A percentile compares a stretch with the other conserved stretches of the same genome.
These are phyloP conservation scores for Yamadazyma scolyti DNA, from an alignment of 805 yeast species.

Conservation along the genomic window DNA sequence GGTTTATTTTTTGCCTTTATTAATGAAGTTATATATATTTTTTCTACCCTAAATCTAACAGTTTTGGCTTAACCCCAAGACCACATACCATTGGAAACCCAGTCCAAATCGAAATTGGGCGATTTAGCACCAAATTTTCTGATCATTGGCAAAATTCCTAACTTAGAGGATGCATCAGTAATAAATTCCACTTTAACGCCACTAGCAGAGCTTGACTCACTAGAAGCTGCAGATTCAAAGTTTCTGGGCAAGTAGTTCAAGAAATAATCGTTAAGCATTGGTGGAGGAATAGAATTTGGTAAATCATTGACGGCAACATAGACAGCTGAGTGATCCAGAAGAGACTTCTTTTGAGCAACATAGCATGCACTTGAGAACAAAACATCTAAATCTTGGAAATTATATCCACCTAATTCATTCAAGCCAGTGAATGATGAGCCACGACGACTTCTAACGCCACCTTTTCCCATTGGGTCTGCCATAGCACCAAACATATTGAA, in stretches of 20 bases:
- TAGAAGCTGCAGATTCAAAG: constrained; percentile 9
- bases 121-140: constrained; percentile 24
- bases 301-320: constrained; percentile 29
- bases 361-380: constrained; percentile 26
- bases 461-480: constrained; percentile 11
- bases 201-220: constrained; percentile 6
- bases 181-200: constrained; percentile 19
- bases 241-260: constrained; percentile 24
- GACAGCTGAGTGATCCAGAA: constrained; percentile 10
- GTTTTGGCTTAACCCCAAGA: constrained; percentile 21
- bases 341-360: constrained; percentile 19
- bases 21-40: not conserved
- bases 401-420: constrained; percentile 37
- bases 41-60: too few species aligned
- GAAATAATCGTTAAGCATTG: constrained; percentile 35
- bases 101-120: constrained; percentile 31
- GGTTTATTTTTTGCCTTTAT: constrained; percentile 19
- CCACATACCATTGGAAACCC: constrained; percentile 33
- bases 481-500: constrained; percentile 19
- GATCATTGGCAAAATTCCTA: constrained; percentile 31
- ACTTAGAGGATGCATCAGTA: constrained; percentile 15
- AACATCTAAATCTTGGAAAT: constrained; percentile 37
- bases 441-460: constrained; percentile 16
- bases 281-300: constrained; percentile 29
- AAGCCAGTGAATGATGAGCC: constrained; percentile 36